A percentile compares a stretch with the other conserved stretches of the same genome.
These are phyloP conservation scores for Oehlia diaphana DNA, from an alignment of 192 early-diverging fungal genomes.

Conservation along the genomic window DNA sequence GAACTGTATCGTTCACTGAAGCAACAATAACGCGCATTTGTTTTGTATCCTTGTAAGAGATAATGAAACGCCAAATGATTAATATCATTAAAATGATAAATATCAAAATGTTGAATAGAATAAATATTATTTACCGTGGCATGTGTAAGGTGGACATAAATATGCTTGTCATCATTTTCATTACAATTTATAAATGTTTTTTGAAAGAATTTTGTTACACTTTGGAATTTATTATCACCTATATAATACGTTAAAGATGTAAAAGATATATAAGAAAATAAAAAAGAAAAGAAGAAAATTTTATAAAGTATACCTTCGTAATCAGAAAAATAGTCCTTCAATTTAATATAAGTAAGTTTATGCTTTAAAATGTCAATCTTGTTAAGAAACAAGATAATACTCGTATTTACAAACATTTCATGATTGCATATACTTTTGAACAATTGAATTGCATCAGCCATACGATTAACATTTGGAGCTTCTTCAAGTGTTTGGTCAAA, in stretches of 20 bases:
- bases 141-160: slow-evolving; percentile 51
- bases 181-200: slow-evolving; percentile 43
- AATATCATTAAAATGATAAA: background rate
- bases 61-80: slow-evolving; percentile 4
- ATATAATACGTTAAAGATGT: background rate
- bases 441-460: slow-evolving; percentile 46
- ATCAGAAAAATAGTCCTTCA: slow-evolving; percentile 57
- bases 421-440: slow-evolving; percentile 49
- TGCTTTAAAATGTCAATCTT: slow-evolving; percentile 65
- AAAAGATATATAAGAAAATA: background rate
- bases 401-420: slow-evolving; percentile 48
- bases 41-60: slow-evolving; percentile 44
- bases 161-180: slow-evolving; percentile 45
- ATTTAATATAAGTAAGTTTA: slow-evolving; percentile 46
- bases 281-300: background rate
- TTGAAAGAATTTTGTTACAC: slow-evolving; percentile 48
- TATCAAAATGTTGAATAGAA: background rate
- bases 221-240: slow-evolving; percentile 46
- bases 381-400: slow-evolving; percentile 65
- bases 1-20: slow-evolving; percentile 51
- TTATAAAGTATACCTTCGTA: slow-evolving; percentile 44
- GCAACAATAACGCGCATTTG: slow-evolving; percentile 57
- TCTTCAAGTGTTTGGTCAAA: slow-evolving; percentile 67
- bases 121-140: slow-evolving; percentile 43
- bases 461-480: slow-evolving; percentile 60